Conservation (phyloP, 2,329 filamentous ascomycete genomes). For the Alternaria angustiovoidea region DNA sequence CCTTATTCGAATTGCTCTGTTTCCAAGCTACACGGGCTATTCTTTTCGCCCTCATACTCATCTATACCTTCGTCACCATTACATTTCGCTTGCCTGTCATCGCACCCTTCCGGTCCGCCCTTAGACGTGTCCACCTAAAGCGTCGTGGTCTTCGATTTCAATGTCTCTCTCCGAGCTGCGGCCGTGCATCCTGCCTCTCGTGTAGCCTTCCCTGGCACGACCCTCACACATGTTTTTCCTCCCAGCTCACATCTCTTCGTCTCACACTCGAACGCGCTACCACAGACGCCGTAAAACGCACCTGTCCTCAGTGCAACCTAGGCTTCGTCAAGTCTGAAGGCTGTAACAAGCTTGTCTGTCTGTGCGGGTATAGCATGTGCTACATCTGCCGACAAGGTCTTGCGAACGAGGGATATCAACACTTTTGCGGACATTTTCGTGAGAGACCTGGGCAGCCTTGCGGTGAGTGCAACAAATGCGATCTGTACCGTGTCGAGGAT, state of each 20-base stretch:
- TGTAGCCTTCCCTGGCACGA: slow-evolving; percentile 87
- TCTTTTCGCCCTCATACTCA: slow-evolving; percentile 62
- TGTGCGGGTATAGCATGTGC: slow-evolving; percentile 97
- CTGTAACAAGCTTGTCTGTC: slow-evolving; percentile 96
- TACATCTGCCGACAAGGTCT: slow-evolving; percentile 82
- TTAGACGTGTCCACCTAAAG: slow-evolving; percentile 73
- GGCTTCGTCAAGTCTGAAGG: slow-evolving; percentile 92
- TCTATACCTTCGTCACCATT: slow-evolving; percentile 32
- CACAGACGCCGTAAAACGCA: slow-evolving; percentile 92
- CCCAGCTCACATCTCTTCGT: slow-evolving; percentile 74
- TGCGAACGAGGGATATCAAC: slow-evolving; percentile 78
- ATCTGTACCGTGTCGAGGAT: slow-evolving; percentile 59
- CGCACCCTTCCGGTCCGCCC: slow-evolving; percentile 63
- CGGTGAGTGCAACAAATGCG: slow-evolving; percentile 72
- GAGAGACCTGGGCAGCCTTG: slow-evolving; percentile 79
- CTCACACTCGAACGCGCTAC: slow-evolving; percentile 92
- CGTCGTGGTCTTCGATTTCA: slow-evolving; percentile 78
- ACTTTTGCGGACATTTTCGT: slow-evolving; percentile 96
- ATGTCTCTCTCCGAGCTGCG: slow-evolving; percentile 75
- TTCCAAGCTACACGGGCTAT: slow-evolving; percentile 58
- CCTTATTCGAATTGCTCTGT: slow-evolving; percentile 43
- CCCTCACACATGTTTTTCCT: slow-evolving; percentile 89
- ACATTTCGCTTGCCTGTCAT: slow-evolving; percentile 37
- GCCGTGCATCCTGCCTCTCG: slow-evolving; percentile 76
- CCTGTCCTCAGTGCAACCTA: slow-evolving; percentile 89